Conservation (phyloP, 495 filamentous ascomycete species). For the Penicillium pancosmium region DNA sequence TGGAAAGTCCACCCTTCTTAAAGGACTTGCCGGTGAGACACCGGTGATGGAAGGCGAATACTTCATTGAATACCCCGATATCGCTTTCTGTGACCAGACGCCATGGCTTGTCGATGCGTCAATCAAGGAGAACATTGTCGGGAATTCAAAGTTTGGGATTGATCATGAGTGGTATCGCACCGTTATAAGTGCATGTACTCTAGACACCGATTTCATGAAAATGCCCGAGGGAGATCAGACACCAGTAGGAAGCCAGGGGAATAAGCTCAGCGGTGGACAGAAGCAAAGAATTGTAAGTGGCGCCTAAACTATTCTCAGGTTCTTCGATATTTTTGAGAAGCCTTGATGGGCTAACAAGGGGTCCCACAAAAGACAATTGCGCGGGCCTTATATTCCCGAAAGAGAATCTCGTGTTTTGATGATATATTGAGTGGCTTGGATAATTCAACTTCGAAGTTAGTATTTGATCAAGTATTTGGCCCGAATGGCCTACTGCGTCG, state of each 20-base stretch:
- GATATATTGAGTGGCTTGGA: constrained; percentile 57
- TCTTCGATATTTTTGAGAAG: neutral
- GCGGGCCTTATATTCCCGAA: constrained; percentile 47
- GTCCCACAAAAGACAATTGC: constrained; percentile 36
- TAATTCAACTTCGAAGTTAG: constrained; percentile 45
- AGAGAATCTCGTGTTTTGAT: constrained; percentile 46
- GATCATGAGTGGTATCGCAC: constrained; percentile 37
- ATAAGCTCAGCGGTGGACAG: constrained; percentile 82
- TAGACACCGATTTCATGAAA: constrained; percentile 27
- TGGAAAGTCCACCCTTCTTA: constrained; percentile 46
- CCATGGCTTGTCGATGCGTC: constrained; percentile 47
- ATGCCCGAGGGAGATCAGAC: constrained; percentile 65
- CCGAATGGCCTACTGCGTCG: constrained; percentile 42
- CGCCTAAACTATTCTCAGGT: no score
- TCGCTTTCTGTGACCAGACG: constrained; percentile 45
- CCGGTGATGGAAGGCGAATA: constrained; percentile 16
- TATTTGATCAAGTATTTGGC: constrained; percentile 52
- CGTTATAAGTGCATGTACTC: constrained; percentile 32
- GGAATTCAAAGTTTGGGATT: constrained; percentile 1
- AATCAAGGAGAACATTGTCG: constrained; percentile 41
- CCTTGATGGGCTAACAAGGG: neutral
- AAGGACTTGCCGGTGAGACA: constrained; percentile 27
- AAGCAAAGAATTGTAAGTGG: constrained; percentile 54
- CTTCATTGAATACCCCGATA: constrained; percentile 22
- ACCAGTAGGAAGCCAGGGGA: constrained; percentile 78